Base-by-base conservation (phyloP, 139 green algal genomes). In the Chlamydomonas sp. region DNA sequence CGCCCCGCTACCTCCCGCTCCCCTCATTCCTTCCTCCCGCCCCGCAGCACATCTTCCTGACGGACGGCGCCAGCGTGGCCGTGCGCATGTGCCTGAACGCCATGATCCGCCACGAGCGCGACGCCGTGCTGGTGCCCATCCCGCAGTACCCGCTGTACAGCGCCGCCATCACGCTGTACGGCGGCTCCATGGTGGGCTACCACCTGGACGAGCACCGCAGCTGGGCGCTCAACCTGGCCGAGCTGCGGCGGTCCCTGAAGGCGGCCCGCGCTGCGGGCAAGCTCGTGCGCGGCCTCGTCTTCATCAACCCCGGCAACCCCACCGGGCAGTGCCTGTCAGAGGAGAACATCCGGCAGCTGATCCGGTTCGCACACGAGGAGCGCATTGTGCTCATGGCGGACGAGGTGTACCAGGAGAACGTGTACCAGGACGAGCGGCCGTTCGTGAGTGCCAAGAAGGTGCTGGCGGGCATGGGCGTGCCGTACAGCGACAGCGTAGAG, bases 221-320 rank as follows among this genome's bases (percentile, higher is more conserved):
- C 62, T 98, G 96, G 96, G 89, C 63, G 15, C 81, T 98, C 76
- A 76, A 91, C 66, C 83, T 96, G 4, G 85, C 85, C 4, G 78
- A 92, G 63, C 80, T 94, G 79, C 84, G 87, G n/a, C 58, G 57
- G 58, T 66, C 85, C n/a, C 69, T 95, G 12, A 68, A 90, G 72
- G 90, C 91, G 60, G 94, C 93, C 78, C 86, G 89, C 14, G 77
- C 49, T 1, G 79, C 91, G 78, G 94, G 94, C 78, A 95, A 95
- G 88, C 83, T 91, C n/a, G 95, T 98, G 74, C 92, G 96, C 16
- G 96, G 86, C 57, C 80, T 99, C 59, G 96, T 97, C 63, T 96
- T 98, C 84, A 99, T 99, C 92, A 99, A 98, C 93, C 96, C 96
- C 15, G 96, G 96, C 79, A 99, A 99, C 92, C 96, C 96, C n/a